A percentile compares a stretch with the other conserved stretches of the same genome.
phyloP scores from a whole-genome alignment of 164 flowering plant genomes.

The Euptelea pleiosperma region DNA sequence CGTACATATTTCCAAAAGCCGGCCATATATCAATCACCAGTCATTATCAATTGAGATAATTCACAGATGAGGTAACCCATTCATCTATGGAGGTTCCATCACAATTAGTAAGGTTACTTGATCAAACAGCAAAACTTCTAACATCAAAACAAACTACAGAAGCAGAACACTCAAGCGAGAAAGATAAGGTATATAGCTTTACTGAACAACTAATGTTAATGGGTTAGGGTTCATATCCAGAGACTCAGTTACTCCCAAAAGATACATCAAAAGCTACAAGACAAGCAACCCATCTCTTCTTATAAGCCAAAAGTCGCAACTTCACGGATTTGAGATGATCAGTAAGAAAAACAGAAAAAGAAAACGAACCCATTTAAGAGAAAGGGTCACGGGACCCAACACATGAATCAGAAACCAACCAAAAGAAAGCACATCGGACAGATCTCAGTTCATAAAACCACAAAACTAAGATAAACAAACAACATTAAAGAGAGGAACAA shows the following conservation, averaged over 20 bases:
- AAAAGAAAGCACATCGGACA: not conserved
- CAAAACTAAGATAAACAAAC: not conserved
- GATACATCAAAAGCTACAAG: slow-evolving; percentile 8
- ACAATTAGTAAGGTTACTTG: not conserved
- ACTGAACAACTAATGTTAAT: not conserved
- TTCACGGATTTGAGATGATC: slow-evolving; percentile 10
- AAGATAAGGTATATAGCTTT: too few relatives aligned
- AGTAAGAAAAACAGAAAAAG: not conserved
- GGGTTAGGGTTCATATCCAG: not conserved
- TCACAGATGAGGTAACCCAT: not conserved
- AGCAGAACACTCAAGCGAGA: too few relatives aligned
- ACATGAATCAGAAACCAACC: slow-evolving; percentile 15
- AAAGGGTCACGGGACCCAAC: not conserved
- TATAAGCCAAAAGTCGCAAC: slow-evolving; percentile 13
- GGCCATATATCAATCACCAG: not conserved
- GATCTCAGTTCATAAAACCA: slow-evolving; percentile 6
- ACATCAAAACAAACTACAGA: too few relatives aligned
- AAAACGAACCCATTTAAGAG: not conserved
- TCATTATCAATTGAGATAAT: not conserved
- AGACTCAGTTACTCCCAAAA: not conserved
- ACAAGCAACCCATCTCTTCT: slow-evolving; percentile 17
- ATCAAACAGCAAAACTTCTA: too few relatives aligned
- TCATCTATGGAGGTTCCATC: not conserved
- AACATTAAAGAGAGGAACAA: not conserved
- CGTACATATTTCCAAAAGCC: not conserved